A percentile compares a stretch with the other conserved stretches of the same genome.
Evolutionary conservation across 306 rosid genomes (phyloP).

Genomic region (Begonia peltatifolia): DNA sequence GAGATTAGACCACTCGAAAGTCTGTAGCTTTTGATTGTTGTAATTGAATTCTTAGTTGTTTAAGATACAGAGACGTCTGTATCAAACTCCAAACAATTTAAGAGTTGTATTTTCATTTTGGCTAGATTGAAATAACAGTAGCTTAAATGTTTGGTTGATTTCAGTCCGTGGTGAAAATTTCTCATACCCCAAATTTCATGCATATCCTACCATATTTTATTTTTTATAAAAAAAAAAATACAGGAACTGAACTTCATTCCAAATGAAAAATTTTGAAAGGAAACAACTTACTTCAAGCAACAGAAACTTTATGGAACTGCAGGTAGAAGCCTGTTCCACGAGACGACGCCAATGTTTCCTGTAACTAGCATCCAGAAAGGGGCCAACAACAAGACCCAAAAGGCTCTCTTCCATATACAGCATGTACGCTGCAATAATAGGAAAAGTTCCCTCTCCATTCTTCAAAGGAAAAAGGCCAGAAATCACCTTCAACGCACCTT

Average conservation of each 20-base stretch:
- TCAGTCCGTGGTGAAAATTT: no score
- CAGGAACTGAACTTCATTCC: background rate
- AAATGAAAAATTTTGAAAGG: slow-evolving; percentile 4
- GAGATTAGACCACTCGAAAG: no score
- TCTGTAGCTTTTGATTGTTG: no score
- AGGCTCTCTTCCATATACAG: slow-evolving; percentile 71
- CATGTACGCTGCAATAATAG: slow-evolving; percentile 65
- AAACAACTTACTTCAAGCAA: slow-evolving; percentile 63
- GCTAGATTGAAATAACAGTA: no score
- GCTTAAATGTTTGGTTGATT: no score
- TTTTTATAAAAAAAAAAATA: background rate
- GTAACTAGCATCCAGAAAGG: slow-evolving; percentile 45
- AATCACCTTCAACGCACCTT: slow-evolving; percentile 68
- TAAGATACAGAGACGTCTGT: no score
- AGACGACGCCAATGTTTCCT: slow-evolving; percentile 59
- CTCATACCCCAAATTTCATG: no score
- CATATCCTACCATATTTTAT: no score
- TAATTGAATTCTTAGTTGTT: no score
- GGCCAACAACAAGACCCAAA: slow-evolving; percentile 65
- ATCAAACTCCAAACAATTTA: no score
- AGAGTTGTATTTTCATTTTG: no score
- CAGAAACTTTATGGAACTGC: slow-evolving; percentile 39
- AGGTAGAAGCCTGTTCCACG: slow-evolving; percentile 52
- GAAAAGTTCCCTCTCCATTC: slow-evolving; percentile 66
- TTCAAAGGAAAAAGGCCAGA: slow-evolving; percentile 43